Conservation (phyloP, 352 stramenopile genomes). For the Labyrinthula sp. region DNA sequence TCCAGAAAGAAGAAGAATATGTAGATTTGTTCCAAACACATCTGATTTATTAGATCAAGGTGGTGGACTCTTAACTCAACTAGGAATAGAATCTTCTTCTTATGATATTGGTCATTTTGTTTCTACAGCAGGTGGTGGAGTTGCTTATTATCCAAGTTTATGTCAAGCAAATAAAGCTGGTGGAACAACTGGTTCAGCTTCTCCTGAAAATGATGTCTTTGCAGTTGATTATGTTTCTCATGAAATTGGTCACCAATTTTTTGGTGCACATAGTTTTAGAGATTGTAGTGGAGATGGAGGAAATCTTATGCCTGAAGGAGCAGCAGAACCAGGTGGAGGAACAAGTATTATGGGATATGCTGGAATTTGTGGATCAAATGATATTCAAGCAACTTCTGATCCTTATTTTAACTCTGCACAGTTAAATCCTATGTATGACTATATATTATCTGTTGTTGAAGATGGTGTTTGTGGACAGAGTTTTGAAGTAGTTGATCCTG, state of each 20-base stretch:
- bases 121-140: slow-evolving; percentile 1
- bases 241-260: slow-evolving; percentile 22
- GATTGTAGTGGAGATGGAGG: slow-evolving; percentile 2
- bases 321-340: slow-evolving; percentile 12
- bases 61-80: background rate
- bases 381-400: background rate
- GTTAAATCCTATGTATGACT: slow-evolving; percentile 18
- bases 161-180: background rate
- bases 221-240: slow-evolving; percentile 23
- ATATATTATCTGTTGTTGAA: no score
- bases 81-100: background rate
- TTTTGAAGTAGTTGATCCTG: no score
- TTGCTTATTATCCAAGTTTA: slow-evolving; percentile 1
- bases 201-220: slow-evolving; percentile 9
- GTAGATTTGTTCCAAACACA: no score
- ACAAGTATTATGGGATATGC: slow-evolving; percentile 26
- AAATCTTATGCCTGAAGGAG: background rate
- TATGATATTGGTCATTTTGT: slow-evolving; percentile 4
- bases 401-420: slow-evolving; percentile 10
- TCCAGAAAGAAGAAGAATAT: no score
- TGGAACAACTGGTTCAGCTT: slow-evolving; percentile 8
- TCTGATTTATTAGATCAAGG: slow-evolving; percentile 8
- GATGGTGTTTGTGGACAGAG: no score
- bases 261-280: slow-evolving; percentile 2
- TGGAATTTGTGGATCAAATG: slow-evolving; percentile 6